Base-by-base conservation (phyloP, 208 protist genomes). In the Acanthamoeba lenticulata region DNA sequence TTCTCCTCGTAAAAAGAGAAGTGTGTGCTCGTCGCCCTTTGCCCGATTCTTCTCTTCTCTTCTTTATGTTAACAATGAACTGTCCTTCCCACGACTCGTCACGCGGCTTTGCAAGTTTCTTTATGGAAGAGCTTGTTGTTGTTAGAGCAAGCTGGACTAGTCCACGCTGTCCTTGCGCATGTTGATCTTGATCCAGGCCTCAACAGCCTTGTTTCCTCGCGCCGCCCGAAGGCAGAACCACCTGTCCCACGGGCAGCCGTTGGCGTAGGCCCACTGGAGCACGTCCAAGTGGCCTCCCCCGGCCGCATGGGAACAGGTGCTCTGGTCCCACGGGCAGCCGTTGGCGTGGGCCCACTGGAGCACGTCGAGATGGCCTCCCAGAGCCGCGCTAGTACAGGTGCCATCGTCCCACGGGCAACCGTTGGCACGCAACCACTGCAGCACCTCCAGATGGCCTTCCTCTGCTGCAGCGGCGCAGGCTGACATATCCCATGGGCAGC, bases 1-100 rank as follows among this genome's bases (percentile, higher is more conserved):
- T 97, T 94, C 88, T 67, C 81, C 34, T 57, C 47, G 44, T 90
- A 90, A 90, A n/a, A n/a, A n/a, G n/a, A n/a, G n/a, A n/a, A n/a
- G n/a, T n/a, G n/a, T n/a, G n/a, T n/a, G n/a, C n/a, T n/a, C n/a
- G n/a, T n/a, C n/a, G n/a, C n/a, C n/a, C n/a, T n/a, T n/a, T n/a
- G n/a, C n/a, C n/a, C n/a, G n/a, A n/a, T n/a, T n/a, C n/a, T n/a
- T n/a, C n/a, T n/a, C n/a, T n/a, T n/a, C n/a, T n/a, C n/a, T n/a
- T n/a, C n/a, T n/a, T n/a, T n/a, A n/a, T n/a, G n/a, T n/a, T n/a
- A n/a, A n/a, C n/a, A n/a, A n/a, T n/a, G n/a, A n/a, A n/a, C n/a
- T n/a, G n/a, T n/a, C n/a, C n/a, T n/a, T n/a, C n/a, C n/a, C n/a
- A n/a, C n/a, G n/a, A n/a, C n/a, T n/a, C n/a, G n/a, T n/a, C n/a